phyloP scores from a whole-genome alignment of 2,329 filamentous ascomycete genomes.

The Penicillium sp. region DNA sequence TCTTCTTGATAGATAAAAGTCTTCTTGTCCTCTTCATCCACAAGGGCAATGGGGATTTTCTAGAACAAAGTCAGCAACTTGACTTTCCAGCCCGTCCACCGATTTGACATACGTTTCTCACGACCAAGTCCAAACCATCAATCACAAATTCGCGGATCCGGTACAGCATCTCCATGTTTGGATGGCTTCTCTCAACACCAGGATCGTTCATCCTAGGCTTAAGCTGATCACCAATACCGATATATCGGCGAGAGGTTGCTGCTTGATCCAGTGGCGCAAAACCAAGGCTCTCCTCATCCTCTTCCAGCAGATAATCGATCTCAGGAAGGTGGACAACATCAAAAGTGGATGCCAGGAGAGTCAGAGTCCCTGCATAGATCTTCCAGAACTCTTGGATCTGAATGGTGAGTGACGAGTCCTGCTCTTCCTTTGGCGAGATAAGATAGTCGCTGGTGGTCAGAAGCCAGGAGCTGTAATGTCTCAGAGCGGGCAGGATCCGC shows the following conservation, averaged over 20 bases:
- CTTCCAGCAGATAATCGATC: constrained; percentile 65
- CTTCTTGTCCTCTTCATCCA: constrained; percentile 46
- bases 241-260: constrained; percentile 55
- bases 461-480: constrained; percentile 70
- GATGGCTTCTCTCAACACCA: constrained; percentile 55
- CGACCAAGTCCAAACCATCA: constrained; percentile 61
- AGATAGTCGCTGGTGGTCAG: constrained; percentile 57
- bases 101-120: constrained; percentile 42
- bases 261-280: constrained; percentile 62
- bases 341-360: constrained; percentile 60
- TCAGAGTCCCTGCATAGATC: constrained; percentile 64
- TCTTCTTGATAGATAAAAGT: constrained; percentile 57
- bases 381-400: constrained; percentile 66
- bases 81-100: background rate
- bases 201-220: constrained; percentile 58
- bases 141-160: constrained; percentile 64
- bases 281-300: constrained; percentile 67
- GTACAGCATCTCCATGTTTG: constrained; percentile 67
- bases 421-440: constrained; percentile 51
- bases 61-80: constrained; percentile 27
- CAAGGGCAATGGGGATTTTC: constrained; percentile 51
- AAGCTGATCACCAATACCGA: constrained; percentile 43
- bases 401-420: constrained; percentile 56
- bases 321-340: constrained; percentile 57
- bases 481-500: constrained; percentile 63